Conservation (phyloP, 2,329 filamentous ascomycete species). For the Penicillium frequentans region DNA sequence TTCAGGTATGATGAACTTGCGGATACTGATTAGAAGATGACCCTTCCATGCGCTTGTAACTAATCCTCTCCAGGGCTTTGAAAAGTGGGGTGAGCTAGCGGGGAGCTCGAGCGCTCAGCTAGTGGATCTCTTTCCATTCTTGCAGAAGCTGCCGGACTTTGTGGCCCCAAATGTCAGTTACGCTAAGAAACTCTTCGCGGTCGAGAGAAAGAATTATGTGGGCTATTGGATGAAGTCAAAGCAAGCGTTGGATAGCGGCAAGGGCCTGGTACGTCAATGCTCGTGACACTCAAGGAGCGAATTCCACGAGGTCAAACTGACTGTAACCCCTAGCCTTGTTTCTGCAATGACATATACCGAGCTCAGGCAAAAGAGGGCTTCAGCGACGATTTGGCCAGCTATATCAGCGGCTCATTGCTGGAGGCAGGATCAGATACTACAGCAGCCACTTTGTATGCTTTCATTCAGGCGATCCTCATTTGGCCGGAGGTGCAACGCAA, state of each 20-base stretch:
- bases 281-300: no score
- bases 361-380: constrained; percentile 34
- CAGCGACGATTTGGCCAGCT: constrained; percentile 34
- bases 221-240: constrained; percentile 46
- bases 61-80: no score
- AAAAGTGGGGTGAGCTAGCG: no score
- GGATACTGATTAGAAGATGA: no score
- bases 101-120: constrained; percentile 37
- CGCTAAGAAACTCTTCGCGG: constrained; percentile 45
- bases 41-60: no score
- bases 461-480: constrained; percentile 51
- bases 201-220: constrained; percentile 46
- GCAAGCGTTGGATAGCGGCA: constrained; percentile 8
- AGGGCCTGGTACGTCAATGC: no score
- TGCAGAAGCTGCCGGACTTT: constrained; percentile 48
- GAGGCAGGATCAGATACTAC: constrained; percentile 55
- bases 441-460: constrained; percentile 48
- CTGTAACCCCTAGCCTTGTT: not conserved
- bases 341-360: constrained; percentile 20
- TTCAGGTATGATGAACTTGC: constrained; percentile 24
- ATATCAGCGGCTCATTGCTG: constrained; percentile 30
- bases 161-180: constrained; percentile 36
- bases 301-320: no score
- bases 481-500: constrained; percentile 46
- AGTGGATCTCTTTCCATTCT: constrained; percentile 49